These are phyloP conservation scores for Trichophyton verrucosum DNA, from an alignment of 2,329 filamentous ascomycete species.

Conservation along the genomic window DNA sequence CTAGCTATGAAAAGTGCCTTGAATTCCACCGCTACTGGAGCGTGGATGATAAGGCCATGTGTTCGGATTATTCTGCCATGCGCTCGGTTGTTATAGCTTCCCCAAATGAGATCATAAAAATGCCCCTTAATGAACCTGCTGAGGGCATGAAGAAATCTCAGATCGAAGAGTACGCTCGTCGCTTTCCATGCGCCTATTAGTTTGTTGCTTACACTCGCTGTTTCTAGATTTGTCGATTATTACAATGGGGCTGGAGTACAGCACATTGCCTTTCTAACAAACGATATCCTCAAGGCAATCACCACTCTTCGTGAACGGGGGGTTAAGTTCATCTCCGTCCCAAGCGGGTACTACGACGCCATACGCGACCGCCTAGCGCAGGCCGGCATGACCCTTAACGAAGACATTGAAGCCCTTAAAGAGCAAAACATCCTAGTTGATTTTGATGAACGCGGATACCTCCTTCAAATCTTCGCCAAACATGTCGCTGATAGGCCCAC, in stretches of 20 bases:
- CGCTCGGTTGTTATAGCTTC: constrained; percentile 78
- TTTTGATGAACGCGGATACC: constrained; percentile 79
- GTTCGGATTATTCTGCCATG: constrained; percentile 77
- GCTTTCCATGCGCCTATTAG: background rate
- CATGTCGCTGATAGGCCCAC: constrained; percentile 86
- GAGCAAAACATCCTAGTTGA: constrained; percentile 74
- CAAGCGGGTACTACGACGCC: constrained; percentile 63
- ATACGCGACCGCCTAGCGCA: constrained; percentile 58
- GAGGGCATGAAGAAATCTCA: constrained; percentile 73
- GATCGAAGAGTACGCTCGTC: constrained; percentile 62
- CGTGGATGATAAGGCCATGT: constrained; percentile 80
- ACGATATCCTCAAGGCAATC: constrained; percentile 62
- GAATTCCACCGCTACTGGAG: constrained; percentile 92
- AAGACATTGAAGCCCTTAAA: constrained; percentile 65
- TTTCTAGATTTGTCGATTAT: constrained; percentile 50
- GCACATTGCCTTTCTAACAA: constrained; percentile 74
- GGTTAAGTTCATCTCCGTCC: constrained; percentile 77
- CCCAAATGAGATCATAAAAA: constrained; percentile 73
- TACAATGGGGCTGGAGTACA: constrained; percentile 78
- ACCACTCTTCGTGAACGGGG: constrained; percentile 60
- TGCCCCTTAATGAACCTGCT: constrained; percentile 93
- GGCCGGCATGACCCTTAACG: constrained; percentile 45
- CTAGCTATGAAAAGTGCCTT: constrained; percentile 67
- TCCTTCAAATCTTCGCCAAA: constrained; percentile 62
- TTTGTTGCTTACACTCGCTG: background rate